These are phyloP conservation scores for Camelina neglecta DNA, from an alignment of 345 rosid species.

Conservation along the genomic window DNA sequence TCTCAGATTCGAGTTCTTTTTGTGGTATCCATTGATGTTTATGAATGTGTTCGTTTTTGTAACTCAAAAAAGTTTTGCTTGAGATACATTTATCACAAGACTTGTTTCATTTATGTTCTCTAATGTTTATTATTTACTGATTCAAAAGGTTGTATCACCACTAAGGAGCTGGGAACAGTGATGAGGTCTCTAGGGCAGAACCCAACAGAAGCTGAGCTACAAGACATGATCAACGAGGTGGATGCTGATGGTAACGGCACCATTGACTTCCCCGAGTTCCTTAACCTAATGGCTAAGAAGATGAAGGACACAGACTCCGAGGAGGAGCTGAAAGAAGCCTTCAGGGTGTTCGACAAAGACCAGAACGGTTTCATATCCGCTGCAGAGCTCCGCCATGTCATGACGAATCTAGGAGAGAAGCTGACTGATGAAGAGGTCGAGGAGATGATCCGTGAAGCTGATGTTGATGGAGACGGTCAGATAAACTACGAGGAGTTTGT, in stretches of 20 bases:
- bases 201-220: slow-evolving; percentile 71
- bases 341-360: slow-evolving; percentile 44
- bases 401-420: slow-evolving; percentile 38
- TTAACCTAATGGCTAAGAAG: slow-evolving; percentile 45
- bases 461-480: slow-evolving; percentile 46
- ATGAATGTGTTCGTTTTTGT: background rate
- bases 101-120: background rate
- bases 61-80: background rate
- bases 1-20: background rate
- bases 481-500: slow-evolving; percentile 47
- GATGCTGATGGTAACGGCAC: slow-evolving; percentile 42
- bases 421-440: slow-evolving; percentile 44
- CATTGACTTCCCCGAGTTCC: slow-evolving; percentile 44
- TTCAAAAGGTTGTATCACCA: slow-evolving; percentile 60
- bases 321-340: slow-evolving; percentile 44
- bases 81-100: background rate
- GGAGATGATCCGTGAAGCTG: slow-evolving; percentile 43
- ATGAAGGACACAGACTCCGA: slow-evolving; percentile 44
- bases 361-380: slow-evolving; percentile 44
- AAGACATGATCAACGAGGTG: slow-evolving; percentile 41
- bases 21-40: background rate
- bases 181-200: slow-evolving; percentile 81
- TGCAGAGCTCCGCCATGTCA: slow-evolving; percentile 38
- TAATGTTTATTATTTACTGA: background rate
- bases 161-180: slow-evolving; percentile 82